These are phyloP conservation scores for Diplotaxis tenuifolia DNA, from an alignment of 345 rosid species.

Conservation along the genomic window DNA sequence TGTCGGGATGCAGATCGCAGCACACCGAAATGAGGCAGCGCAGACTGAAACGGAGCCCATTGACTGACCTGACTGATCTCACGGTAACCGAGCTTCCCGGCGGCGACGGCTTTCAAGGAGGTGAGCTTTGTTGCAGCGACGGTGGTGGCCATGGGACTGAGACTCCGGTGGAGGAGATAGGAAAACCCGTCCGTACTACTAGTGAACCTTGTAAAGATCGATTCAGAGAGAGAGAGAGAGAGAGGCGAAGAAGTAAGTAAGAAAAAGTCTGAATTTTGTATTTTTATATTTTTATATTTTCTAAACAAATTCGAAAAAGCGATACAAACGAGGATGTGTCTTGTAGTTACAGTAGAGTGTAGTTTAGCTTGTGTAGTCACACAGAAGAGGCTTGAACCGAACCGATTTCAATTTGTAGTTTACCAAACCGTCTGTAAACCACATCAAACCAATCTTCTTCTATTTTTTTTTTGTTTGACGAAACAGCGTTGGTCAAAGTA, in stretches of 20 bases:
- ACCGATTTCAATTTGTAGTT: not conserved
- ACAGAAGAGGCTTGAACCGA: not conserved
- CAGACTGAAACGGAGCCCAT: slow-evolving; percentile 49
- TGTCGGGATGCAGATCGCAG: slow-evolving; percentile 47
- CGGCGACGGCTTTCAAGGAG: slow-evolving; percentile 48
- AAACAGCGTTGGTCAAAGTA: not conserved
- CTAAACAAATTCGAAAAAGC: not conserved
- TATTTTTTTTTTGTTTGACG: not conserved
- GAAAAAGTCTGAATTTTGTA: not conserved
- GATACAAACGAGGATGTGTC: slow-evolving; percentile 25
- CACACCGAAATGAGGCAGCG: slow-evolving; percentile 35
- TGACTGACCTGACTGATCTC: slow-evolving; percentile 44
- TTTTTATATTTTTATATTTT: too few relatives aligned
- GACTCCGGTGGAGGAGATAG: slow-evolving; percentile 2
- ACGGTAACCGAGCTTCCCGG: slow-evolving; percentile 40
- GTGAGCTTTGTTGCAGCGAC: slow-evolving; percentile 52
- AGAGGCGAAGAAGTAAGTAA: not conserved
- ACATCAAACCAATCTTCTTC: not conserved
- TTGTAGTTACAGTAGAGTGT: too few relatives aligned
- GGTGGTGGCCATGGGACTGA: slow-evolving; percentile 51
- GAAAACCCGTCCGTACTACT: not conserved
- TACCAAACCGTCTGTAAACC: not conserved
- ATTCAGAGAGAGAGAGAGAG: slow-evolving; percentile 1
- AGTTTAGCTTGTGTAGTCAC: too few relatives aligned
- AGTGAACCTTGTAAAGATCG: slow-evolving; percentile 32